Evolutionary conservation across 805 yeast genomes (phyloP).

Genomic region (Ogataea naganishii): DNA sequence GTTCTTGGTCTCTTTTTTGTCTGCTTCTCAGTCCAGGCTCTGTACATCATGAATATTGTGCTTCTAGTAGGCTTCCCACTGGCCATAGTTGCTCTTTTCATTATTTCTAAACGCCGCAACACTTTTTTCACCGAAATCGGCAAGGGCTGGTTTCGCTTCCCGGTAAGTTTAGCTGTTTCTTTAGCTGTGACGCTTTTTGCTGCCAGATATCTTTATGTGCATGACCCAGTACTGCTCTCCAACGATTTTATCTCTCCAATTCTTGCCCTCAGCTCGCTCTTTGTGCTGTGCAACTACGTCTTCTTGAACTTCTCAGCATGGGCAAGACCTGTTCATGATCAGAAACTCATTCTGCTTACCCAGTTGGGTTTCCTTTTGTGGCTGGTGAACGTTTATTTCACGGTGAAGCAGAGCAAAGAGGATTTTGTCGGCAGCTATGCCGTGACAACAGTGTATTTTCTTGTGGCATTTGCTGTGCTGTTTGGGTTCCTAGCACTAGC

Average conservation of each 20-base stretch:
- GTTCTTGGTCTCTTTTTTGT: conserved; percentile 50
- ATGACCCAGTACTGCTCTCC: conserved; percentile 44
- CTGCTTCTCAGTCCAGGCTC: conserved; percentile 37
- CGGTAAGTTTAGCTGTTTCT: conserved; percentile 45
- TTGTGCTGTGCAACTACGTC: conserved; percentile 46
- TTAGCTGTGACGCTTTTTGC: conserved; percentile 25
- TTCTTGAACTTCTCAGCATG: conserved; percentile 38
- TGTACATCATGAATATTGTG: conserved; percentile 45
- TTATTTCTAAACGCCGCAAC: conserved; percentile 35
- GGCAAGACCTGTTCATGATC: conserved; percentile 45
- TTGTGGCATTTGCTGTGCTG: conserved; percentile 37
- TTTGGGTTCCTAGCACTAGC: conserved; percentile 46
- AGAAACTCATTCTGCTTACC: conserved; percentile 47
- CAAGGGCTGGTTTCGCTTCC: conserved; percentile 46
- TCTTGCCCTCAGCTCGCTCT: conserved; percentile 36
- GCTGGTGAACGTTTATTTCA: conserved; percentile 42
- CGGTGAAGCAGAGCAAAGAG: conserved; percentile 37
- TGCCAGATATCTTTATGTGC: conserved; percentile 29
- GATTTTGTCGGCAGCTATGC: conserved; percentile 48
- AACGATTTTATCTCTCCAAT: conserved; percentile 41
- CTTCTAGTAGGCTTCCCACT: conserved; percentile 50
- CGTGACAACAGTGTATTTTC: conserved; percentile 34
- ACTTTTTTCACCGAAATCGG: conserved; percentile 37
- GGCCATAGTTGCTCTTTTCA: conserved; percentile 34
- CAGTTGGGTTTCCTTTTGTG: conserved; percentile 52